These are phyloP conservation scores for Aspergillus funiculosus DNA, from an alignment of 495 filamentous ascomycete species.

Conservation along the genomic window DNA sequence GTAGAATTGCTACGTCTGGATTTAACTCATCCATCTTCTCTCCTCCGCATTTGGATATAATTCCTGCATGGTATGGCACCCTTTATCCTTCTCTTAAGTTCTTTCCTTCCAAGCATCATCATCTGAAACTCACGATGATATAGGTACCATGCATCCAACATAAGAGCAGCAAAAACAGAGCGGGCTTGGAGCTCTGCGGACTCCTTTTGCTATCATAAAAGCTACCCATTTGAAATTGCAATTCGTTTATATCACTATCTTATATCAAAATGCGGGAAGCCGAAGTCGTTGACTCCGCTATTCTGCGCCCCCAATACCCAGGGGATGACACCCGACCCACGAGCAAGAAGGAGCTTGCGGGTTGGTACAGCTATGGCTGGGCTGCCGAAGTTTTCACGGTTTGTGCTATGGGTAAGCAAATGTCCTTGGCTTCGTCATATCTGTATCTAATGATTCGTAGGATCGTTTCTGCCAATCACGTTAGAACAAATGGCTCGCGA, in stretches of 20 bases:
- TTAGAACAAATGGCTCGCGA: conserved; percentile 90
- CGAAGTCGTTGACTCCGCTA: conserved; percentile 15
- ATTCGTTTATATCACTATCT: neutral
- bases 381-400: conserved; percentile 97
- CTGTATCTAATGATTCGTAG: conserved; percentile 34
- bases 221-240: neutral
- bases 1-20: neutral
- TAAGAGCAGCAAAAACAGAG: neutral
- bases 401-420: conserved; percentile 66
- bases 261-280: conserved; percentile 25
- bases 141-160: too few species aligned
- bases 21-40: neutral
- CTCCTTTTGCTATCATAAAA: too few species aligned
- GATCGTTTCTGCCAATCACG: conserved; percentile 94
- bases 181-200: neutral
- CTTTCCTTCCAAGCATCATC: too few species aligned
- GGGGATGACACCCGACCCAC: conserved; percentile 87
- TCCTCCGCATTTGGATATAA: too few species aligned
- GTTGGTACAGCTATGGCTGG: conserved; percentile 96
- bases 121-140: too few species aligned
- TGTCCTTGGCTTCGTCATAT: neutral
- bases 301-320: conserved; percentile 48
- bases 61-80: too few species aligned
- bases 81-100: too few species aligned
- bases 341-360: conserved; percentile 77